These are phyloP conservation scores for Artemisia tridentata DNA, from an alignment of 129 eudicot species.

Conservation along the genomic window DNA sequence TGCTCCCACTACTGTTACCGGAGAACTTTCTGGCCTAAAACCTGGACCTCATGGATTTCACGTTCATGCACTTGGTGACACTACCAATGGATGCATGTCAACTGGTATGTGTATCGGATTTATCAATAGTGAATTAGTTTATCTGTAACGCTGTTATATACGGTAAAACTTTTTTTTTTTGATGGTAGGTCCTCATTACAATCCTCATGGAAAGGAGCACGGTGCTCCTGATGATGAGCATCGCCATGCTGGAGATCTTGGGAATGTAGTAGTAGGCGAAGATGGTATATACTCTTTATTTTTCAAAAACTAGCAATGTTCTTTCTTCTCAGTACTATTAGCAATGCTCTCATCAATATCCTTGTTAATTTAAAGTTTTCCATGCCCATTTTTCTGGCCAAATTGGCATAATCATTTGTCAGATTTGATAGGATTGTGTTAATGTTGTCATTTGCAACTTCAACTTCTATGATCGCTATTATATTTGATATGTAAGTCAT, in stretches of 20 bases:
- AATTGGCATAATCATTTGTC: neutral
- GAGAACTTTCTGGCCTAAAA: slow-evolving; percentile 69
- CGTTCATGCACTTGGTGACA: slow-evolving; percentile 98
- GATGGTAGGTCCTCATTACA: slow-evolving; percentile 81
- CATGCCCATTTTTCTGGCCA: neutral
- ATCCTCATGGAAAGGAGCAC: slow-evolving; percentile 88
- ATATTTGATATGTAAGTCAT: too few relatives aligned
- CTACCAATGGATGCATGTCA: slow-evolving; percentile 97
- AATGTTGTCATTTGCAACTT: neutral
- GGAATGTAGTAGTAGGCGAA: slow-evolving; percentile 84
- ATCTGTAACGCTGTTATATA: neutral
- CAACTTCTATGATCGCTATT: too few relatives aligned
- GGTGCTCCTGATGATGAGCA: slow-evolving; percentile 91
- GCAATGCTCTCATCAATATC: neutral
- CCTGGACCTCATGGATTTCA: slow-evolving; percentile 96
- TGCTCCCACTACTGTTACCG: slow-evolving; percentile 77
- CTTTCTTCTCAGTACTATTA: neutral
- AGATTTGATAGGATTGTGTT: neutral
- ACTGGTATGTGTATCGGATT: slow-evolving; percentile 51
- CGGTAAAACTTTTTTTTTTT: neutral
- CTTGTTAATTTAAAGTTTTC: neutral
- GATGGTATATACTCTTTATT: slow-evolving; percentile 59
- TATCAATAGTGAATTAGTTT: neutral
- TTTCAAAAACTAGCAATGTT: neutral
- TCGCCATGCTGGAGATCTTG: slow-evolving; percentile 99